These are phyloP conservation scores for Pogostemon cablin DNA, from an alignment of 257 asterid genomes.

Conservation along the genomic window DNA sequence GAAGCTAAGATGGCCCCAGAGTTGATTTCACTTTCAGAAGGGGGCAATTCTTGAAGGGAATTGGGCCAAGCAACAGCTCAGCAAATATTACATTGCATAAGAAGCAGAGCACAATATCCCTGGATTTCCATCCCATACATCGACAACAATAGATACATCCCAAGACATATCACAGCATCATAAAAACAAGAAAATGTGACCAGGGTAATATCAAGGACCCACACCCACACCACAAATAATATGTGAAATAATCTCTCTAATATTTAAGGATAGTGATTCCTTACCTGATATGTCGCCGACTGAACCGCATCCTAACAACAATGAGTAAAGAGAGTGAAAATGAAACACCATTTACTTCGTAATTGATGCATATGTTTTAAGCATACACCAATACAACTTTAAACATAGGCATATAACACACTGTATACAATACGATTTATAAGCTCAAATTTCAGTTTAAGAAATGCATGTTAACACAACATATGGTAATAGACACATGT, in stretches of 20 bases:
- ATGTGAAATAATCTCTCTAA: slow-evolving; percentile 3
- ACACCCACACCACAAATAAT: slow-evolving; percentile 11
- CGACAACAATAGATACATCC: slow-evolving; percentile 32
- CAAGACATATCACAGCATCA: slow-evolving; percentile 39
- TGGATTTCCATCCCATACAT: slow-evolving; percentile 37
- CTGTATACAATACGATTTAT: background rate
- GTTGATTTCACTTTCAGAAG: slow-evolving; percentile 20
- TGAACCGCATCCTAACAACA: slow-evolving; percentile 33
- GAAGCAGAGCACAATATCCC: slow-evolving; percentile 38
- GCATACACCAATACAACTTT: background rate
- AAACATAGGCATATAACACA: background rate
- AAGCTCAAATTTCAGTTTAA: slow-evolving; percentile 10
- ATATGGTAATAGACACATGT: slow-evolving; percentile 12
- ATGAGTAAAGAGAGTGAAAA: slow-evolving; percentile 20
- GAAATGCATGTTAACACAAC: slow-evolving; percentile 5
- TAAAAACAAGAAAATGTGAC: slow-evolving; percentile 55
- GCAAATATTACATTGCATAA: slow-evolving; percentile 33
- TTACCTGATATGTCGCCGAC: slow-evolving; percentile 42
- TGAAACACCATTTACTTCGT: slow-evolving; percentile 23
- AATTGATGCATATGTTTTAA: background rate
- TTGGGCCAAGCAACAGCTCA: slow-evolving; percentile 49
- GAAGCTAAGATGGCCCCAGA: slow-evolving; percentile 31
- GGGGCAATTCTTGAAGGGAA: slow-evolving; percentile 32
- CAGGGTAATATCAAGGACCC: slow-evolving; percentile 47
- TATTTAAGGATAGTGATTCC: slow-evolving; percentile 39